These are phyloP conservation scores for Starmerella riodocensis DNA, from an alignment of 805 yeast species.

Conservation along the genomic window DNA sequence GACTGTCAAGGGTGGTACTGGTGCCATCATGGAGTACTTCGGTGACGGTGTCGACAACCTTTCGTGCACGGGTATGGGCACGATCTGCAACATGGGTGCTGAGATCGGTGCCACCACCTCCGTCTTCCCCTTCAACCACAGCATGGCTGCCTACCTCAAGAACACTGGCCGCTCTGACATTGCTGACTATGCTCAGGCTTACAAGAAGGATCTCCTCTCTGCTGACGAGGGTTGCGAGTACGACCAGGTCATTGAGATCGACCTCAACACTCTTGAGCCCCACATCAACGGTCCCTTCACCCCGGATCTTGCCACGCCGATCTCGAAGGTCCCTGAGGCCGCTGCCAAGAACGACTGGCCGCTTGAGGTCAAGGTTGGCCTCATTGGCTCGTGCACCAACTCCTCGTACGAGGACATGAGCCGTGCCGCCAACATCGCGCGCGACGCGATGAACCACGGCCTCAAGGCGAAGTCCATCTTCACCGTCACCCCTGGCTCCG, in stretches of 20 bases:
- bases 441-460: slow-evolving; percentile 83
- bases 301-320: slow-evolving; percentile 93
- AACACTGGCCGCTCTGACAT: slow-evolving; percentile 80
- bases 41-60: slow-evolving; percentile 89
- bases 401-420: slow-evolving; percentile 98
- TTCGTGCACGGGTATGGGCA: slow-evolving; percentile 98
- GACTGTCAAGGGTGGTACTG: slow-evolving; percentile 97
- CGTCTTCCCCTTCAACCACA: slow-evolving; percentile 88
- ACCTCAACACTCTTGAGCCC: slow-evolving; percentile 82
- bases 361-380: slow-evolving; percentile 77
- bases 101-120: slow-evolving; percentile 98
- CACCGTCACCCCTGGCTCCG: slow-evolving; percentile 96
- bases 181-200: slow-evolving; percentile 63
- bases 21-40: slow-evolving; percentile 88
- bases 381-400: slow-evolving; percentile 97
- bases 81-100: slow-evolving; percentile 99
- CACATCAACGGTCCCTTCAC: slow-evolving; percentile 97
- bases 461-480: slow-evolving; percentile 81
- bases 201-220: slow-evolving; percentile 41
- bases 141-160: slow-evolving; percentile 72
- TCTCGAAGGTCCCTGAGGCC: slow-evolving; percentile 70
- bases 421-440: slow-evolving; percentile 84
- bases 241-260: slow-evolving; percentile 84
- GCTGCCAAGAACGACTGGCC: slow-evolving; percentile 89
- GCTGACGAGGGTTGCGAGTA: slow-evolving; percentile 92